These are phyloP conservation scores for Blastocladiella emersonii DNA, from an alignment of 371 early-diverging fungal species.

Conservation along the genomic window DNA sequence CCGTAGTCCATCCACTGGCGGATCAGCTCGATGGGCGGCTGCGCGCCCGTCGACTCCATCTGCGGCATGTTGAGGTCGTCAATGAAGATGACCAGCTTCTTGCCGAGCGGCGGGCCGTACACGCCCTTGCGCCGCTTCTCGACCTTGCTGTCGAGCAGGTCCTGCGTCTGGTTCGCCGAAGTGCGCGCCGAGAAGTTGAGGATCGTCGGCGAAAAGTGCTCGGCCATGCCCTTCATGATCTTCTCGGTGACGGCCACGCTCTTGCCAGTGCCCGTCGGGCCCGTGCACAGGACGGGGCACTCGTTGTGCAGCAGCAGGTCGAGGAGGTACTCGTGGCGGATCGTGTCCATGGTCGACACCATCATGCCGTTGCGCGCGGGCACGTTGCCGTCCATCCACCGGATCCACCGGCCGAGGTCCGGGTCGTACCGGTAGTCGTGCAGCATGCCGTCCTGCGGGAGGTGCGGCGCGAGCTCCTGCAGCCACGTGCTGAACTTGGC, in stretches of 20 bases:
- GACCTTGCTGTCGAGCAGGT: conserved; percentile 36
- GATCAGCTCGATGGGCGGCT: conserved; percentile 40
- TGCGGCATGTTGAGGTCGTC: conserved; percentile 47
- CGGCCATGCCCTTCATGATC: conserved; percentile 28
- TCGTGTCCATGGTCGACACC: conserved; percentile 40
- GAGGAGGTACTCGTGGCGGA: conserved; percentile 33
- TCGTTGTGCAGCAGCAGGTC: conserved; percentile 27
- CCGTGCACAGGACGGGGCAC: conserved; percentile 32
- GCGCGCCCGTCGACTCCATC: conserved; percentile 38
- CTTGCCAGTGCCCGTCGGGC: conserved; percentile 45
- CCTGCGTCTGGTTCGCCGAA: conserved; percentile 40
- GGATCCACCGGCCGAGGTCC: conserved; percentile 25
- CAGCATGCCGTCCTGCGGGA: conserved; percentile 25
- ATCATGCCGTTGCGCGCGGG: conserved; percentile 13
- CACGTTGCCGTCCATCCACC: conserved; percentile 22
- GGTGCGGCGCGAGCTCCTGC: conserved; percentile 5
- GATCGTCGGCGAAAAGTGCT: conserved; percentile 25
- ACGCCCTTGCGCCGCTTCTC: conserved; percentile 40
- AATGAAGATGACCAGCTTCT: conserved; percentile 31
- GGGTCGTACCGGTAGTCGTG: conserved; percentile 29
- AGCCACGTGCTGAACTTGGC: conserved; percentile 34
- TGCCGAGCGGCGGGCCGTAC: conserved; percentile 15
- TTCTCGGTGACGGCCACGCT: conserved; percentile 34
- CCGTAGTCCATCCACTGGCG: conserved; percentile 39
- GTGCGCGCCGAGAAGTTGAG: conserved; percentile 44